Evolutionary conservation across 164 flowering plant species (phyloP).

Genomic region (Hamamelis virginiana): DNA sequence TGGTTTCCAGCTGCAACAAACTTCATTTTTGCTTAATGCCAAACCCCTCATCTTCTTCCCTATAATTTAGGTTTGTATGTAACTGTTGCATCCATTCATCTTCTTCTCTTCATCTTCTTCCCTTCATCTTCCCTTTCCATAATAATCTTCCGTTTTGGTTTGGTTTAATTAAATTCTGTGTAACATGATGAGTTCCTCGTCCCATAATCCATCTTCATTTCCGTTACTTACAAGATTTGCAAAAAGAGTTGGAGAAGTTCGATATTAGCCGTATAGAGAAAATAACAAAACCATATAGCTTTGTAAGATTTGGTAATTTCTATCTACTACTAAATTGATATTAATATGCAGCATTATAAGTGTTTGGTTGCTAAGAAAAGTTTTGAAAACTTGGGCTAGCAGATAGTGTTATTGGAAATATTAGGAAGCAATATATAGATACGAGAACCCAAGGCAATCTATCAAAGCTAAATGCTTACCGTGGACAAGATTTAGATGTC

Average conservation of each 20-base stretch:
- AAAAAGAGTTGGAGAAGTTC: constrained; percentile 40
- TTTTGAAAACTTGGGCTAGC: not conserved
- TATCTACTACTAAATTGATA: no score
- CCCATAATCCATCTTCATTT: no score
- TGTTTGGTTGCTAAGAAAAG: not conserved
- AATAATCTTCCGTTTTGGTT: no score
- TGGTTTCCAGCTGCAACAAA: no score
- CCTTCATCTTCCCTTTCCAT: no score
- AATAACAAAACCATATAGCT: constrained; percentile 44
- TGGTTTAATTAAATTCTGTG: no score
- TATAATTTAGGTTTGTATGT: no score
- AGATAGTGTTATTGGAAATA: constrained; percentile 45
- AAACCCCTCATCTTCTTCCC: no score
- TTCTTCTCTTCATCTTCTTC: no score
- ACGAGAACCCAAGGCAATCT: constrained; percentile 57
- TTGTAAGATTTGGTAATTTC: constrained; percentile 46
- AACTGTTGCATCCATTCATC: no score
- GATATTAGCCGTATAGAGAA: constrained; percentile 26
- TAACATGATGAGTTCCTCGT: no score
- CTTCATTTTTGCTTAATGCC: no score
- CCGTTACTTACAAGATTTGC: constrained; percentile 46
- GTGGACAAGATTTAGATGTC: constrained; percentile 33
- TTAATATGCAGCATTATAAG: not conserved
- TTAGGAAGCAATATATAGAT: constrained; percentile 49
- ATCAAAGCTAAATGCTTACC: constrained; percentile 39